Evolutionary conservation across 192 early-diverging fungal genomes (phyloP).

Genomic region (Dissophora globulifera): DNA sequence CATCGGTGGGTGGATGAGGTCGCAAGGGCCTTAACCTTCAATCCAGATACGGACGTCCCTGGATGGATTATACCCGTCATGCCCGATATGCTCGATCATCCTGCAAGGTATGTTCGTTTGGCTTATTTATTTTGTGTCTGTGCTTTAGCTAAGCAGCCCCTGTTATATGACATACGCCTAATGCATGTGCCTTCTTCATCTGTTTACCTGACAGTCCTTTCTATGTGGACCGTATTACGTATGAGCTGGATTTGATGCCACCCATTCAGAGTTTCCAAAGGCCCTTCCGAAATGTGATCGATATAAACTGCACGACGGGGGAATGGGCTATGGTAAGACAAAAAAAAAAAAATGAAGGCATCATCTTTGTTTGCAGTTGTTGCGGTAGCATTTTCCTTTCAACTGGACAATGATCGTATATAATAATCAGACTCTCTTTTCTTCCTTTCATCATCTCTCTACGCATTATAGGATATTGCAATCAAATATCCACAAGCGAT

Average conservation of each 20-base stretch:
- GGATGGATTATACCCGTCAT: constrained; percentile 46
- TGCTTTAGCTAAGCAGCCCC: background rate
- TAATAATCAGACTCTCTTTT: background rate
- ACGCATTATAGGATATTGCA: constrained; percentile 40
- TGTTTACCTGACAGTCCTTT: constrained; percentile 5
- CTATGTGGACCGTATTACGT: constrained; percentile 46
- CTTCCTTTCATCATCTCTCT: background rate
- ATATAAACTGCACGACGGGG: constrained; percentile 41
- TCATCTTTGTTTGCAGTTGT: too few species aligned
- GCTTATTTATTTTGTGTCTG: background rate
- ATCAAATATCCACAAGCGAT: constrained; percentile 34
- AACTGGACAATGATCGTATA: too few species aligned
- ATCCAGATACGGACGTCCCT: constrained; percentile 25
- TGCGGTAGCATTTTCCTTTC: too few species aligned
- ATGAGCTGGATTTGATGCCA: constrained; percentile 42
- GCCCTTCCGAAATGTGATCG: constrained; percentile 41
- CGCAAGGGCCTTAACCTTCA: constrained; percentile 18
- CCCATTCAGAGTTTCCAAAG: constrained; percentile 27
- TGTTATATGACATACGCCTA: background rate
- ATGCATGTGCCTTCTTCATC: background rate
- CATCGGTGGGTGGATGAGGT: constrained; percentile 32
- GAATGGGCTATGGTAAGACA: constrained; percentile 55
- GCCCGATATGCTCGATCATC: constrained; percentile 26
- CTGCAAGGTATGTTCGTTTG: constrained; percentile 39
- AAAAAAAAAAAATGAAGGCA: too few species aligned